Conservation (phyloP, 1,139 yeast species). For the Eremothecium gossypii region DNA sequence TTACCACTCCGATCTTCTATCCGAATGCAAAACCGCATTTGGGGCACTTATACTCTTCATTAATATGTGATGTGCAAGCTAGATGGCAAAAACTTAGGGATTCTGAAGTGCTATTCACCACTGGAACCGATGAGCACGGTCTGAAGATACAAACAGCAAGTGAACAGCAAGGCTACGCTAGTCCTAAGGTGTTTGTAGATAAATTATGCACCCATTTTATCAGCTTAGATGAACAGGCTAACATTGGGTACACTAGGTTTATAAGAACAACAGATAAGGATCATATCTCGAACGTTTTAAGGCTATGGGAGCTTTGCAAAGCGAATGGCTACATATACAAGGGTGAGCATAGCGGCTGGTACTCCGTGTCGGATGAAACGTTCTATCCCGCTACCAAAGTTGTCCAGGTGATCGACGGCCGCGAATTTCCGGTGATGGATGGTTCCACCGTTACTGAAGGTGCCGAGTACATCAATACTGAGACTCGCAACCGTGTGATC, state of each 20-base stretch:
- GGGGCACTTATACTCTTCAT: slow-evolving; percentile 88
- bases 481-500: slow-evolving; percentile 66
- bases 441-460: background rate
- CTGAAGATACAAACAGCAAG: slow-evolving; percentile 79
- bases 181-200: slow-evolving; percentile 68
- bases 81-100: slow-evolving; percentile 57
- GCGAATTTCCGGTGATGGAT: slow-evolving; percentile 20
- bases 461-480: slow-evolving; percentile 45
- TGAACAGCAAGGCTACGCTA: slow-evolving; percentile 35
- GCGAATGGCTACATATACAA: slow-evolving; percentile 63
- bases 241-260: slow-evolving; percentile 62
- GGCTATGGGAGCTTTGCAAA: slow-evolving; percentile 58
- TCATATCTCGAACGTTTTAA: slow-evolving; percentile 55
- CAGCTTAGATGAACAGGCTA: slow-evolving; percentile 45
- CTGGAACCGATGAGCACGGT: slow-evolving; percentile 98
- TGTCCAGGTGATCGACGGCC: slow-evolving; percentile 35
- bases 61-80: slow-evolving; percentile 66
- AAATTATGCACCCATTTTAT: slow-evolving; percentile 55
- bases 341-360: slow-evolving; percentile 90
- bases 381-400: slow-evolving; percentile 82
- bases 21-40: slow-evolving; percentile 94
- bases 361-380: slow-evolving; percentile 88
- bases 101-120: slow-evolving; percentile 47
- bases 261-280: slow-evolving; percentile 86
- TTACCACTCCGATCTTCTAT: slow-evolving; percentile 91